Percentiles rank a stretch among this genome's conserved stretches.
Conservation (phyloP, 176 grass and related monocot genomes). For the Tillandsia fasciculata region DNA sequence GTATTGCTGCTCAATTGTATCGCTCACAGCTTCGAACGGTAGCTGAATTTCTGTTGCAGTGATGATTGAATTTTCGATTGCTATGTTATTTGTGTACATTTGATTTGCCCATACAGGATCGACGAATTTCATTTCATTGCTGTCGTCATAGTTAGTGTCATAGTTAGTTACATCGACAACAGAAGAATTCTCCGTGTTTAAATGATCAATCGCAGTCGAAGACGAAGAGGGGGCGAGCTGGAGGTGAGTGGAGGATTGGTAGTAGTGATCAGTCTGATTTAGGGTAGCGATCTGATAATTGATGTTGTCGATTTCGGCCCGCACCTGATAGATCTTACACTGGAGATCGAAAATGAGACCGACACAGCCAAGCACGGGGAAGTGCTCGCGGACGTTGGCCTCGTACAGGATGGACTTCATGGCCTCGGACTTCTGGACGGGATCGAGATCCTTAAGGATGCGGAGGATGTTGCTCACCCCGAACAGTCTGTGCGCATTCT, state of each 20-base stretch:
- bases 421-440: neutral
- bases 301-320: slow-evolving; percentile 8
- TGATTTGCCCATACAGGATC: neutral
- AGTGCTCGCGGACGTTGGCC: slow-evolving; percentile 1
- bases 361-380: slow-evolving; percentile 23
- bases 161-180: neutral
- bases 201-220: neutral
- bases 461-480: slow-evolving; percentile 26
- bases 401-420: slow-evolving; percentile 25
- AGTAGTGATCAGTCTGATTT: neutral
- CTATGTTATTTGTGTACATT: neutral
- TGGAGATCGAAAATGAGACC: neutral
- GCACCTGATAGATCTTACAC: neutral
- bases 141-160: neutral
- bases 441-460: neutral
- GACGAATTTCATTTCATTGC: neutral
- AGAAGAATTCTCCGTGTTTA: neutral
- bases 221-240: neutral
- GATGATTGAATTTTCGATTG: neutral
- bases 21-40: neutral
- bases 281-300: neutral
- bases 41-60: neutral
- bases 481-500: slow-evolving; percentile 22
- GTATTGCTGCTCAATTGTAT: neutral
- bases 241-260: neutral